Base-by-base conservation (phyloP, 495 filamentous ascomycete genomes). In the Penicillium flavigenum region DNA sequence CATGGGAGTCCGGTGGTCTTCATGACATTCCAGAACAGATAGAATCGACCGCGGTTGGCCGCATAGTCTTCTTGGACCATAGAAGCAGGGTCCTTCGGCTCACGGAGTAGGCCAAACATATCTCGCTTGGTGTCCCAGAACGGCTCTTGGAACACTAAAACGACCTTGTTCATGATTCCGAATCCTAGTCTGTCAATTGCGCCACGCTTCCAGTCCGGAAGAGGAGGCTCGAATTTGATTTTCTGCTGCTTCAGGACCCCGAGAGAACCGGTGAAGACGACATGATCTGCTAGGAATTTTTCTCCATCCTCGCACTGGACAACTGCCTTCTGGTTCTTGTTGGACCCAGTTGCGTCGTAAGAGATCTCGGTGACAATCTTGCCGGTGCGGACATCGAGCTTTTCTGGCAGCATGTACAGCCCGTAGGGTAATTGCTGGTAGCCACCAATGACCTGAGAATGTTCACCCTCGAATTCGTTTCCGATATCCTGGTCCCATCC, bases 401-500 rank as follows among this genome's bases (percentile, higher is more conserved):
- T 86, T 2, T 81, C 82, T 3, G 94, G 95, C 41, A 85, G 79
- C 42, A 84, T 80, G 70, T 86, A 86, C 19, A 99, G 76, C 4
- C 90, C 94, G 54, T 88, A 84, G 3, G 95, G 88, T 36, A 99
- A 81, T 66, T 91, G 92, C 59, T 89, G 89, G 66, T 98, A 98
- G 6, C 94, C 94, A 41, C 94, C 94, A 42, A 95, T 79, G 14
- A 99, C 85, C 80, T 94, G 90, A 4, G 91, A 87, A 64, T 99
- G 94, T 50, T 89, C 86, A 17, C 94, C 94, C 66, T 96, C 91
- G 71, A 96, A 98, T 63, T 99, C 94, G 69, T 99, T 97, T 1
- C 95, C 94, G 44, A 90, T 89, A 65, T 98, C 94, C 65, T 97
- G 88, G 71, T 99, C 94, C 91, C 94, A 97, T 2, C 91, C 88